A percentile compares a stretch with the other conserved stretches of the same genome.
These are phyloP conservation scores for Meripilus lineatus DNA, from an alignment of 1,284 basidiomycete genomes.

Conservation along the genomic window DNA sequence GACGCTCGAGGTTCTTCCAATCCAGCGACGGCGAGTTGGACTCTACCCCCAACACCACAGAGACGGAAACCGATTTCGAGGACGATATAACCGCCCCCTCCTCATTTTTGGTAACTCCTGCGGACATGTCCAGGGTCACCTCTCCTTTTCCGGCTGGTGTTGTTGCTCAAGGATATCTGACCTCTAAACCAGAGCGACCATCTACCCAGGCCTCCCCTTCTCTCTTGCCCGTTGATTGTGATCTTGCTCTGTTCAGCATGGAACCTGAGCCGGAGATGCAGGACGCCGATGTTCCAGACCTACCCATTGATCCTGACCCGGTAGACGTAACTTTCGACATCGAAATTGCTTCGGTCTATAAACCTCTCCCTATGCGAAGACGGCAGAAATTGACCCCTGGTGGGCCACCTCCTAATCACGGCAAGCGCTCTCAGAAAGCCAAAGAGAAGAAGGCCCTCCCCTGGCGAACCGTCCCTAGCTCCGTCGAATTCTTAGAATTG, in stretches of 20 bases:
- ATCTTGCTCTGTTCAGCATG: constrained; percentile 42
- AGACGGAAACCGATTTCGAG: constrained; percentile 29
- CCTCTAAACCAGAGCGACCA: constrained; percentile 19
- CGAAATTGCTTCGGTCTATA: constrained; percentile 65
- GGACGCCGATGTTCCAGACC: constrained; percentile 14
- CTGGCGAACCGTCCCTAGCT: constrained; percentile 15
- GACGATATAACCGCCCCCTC: constrained; percentile 26
- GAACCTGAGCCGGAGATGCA: constrained; percentile 36
- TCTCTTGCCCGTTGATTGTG: constrained; percentile 27
- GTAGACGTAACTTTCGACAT: constrained; percentile 41
- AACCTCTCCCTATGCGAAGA: constrained; percentile 58
- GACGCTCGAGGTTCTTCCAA: constrained; percentile 7
- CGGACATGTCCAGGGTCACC: constrained; percentile 3
- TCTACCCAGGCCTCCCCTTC: constrained; percentile 25
- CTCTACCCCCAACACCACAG: constrained; percentile 28
- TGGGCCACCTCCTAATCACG: constrained; percentile 32
- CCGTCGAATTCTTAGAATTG: no score
- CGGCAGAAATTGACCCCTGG: constrained; percentile 26
- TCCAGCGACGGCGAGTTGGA: constrained; percentile 15
- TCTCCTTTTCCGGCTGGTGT: constrained; percentile 11
- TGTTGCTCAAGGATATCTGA: constrained; percentile 8
- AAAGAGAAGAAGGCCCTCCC: constrained; percentile 22
- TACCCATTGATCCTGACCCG: constrained; percentile 11
- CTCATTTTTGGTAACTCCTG: constrained; percentile 14
- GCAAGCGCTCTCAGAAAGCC: constrained; percentile 32